Evolutionary conservation across 345 rosid species (phyloP).

Genomic region (Dovyalis caffra): DNA sequence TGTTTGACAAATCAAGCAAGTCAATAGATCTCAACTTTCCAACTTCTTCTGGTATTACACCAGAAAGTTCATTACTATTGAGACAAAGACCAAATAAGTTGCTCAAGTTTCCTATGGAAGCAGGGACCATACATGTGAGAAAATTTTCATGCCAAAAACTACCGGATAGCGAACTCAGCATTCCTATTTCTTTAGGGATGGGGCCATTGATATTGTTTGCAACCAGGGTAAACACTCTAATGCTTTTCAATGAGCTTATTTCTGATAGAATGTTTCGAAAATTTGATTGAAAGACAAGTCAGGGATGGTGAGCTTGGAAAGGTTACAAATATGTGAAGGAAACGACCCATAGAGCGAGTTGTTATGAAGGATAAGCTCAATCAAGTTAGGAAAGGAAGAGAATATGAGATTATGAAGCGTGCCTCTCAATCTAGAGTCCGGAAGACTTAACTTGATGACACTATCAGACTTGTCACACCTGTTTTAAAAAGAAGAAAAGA

Average conservation of each 20-base stretch:
- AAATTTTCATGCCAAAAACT: too few species aligned
- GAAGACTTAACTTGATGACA: slow-evolving; percentile 7
- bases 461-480: slow-evolving; percentile 3
- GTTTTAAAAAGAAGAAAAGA: too few species aligned
- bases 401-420: slow-evolving; percentile 18
- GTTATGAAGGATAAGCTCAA: not conserved
- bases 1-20: too few species aligned
- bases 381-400: slow-evolving; percentile 15
- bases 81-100: too few species aligned
- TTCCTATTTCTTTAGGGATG: not conserved
- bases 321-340: slow-evolving; percentile 18
- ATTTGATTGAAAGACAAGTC: not conserved
- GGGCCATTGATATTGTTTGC: not conserved
- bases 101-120: too few species aligned
- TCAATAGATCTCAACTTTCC: too few species aligned
- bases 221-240: not conserved
- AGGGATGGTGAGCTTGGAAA: slow-evolving; percentile 18
- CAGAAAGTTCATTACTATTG: not conserved
- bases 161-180: too few species aligned
- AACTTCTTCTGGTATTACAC: not conserved
- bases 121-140: too few species aligned
- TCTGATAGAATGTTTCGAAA: slow-evolving; percentile 13
- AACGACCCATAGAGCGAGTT: slow-evolving; percentile 22
- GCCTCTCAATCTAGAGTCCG: not conserved
- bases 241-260: not conserved